Evolutionary conservation across 2,329 filamentous ascomycete genomes (phyloP).

Genomic region (Mariannaea elegans): DNA sequence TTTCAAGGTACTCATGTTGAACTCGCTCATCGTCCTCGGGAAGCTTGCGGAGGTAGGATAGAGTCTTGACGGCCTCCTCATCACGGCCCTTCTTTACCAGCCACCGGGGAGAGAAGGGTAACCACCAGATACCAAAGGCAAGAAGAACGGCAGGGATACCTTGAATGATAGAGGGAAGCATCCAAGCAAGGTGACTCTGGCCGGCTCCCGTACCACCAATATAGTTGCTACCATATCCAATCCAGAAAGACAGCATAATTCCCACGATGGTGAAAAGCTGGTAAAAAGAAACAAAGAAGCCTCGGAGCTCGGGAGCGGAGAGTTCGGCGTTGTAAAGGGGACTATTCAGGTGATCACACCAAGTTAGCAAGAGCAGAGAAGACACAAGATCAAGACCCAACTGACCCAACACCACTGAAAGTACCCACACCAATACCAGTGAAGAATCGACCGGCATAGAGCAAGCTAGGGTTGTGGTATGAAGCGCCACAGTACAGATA

Average conservation of each 20-base stretch:
- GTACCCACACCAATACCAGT: constrained; percentile 59
- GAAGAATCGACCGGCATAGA: constrained; percentile 60
- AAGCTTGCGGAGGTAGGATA: constrained; percentile 72
- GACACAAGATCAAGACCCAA: background rate
- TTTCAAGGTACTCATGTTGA: constrained; percentile 81
- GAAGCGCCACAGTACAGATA: constrained; percentile 56
- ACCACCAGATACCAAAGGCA: constrained; percentile 76
- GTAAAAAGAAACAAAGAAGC: constrained; percentile 71
- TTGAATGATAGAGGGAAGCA: constrained; percentile 57
- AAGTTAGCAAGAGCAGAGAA: background rate
- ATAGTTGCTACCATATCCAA: constrained; percentile 56
- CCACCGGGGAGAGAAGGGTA: constrained; percentile 84
- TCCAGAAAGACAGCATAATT: constrained; percentile 61
- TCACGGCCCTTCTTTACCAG: constrained; percentile 76
- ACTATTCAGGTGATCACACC: constrained; percentile 16
- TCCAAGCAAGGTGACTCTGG: constrained; percentile 53
- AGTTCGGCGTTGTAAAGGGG: constrained; percentile 62
- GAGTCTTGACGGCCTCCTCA: constrained; percentile 63
- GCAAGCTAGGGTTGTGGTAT: constrained; percentile 48
- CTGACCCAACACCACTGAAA: constrained; percentile 51
- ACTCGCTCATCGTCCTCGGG: constrained; percentile 71
- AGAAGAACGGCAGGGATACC: constrained; percentile 60
- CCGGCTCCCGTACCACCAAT: constrained; percentile 56
- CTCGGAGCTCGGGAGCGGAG: constrained; percentile 71
- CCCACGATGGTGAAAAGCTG: constrained; percentile 56